Evolutionary conservation across 1,139 yeast species (phyloP).

Genomic region (Scheffersomyces lignicola): DNA sequence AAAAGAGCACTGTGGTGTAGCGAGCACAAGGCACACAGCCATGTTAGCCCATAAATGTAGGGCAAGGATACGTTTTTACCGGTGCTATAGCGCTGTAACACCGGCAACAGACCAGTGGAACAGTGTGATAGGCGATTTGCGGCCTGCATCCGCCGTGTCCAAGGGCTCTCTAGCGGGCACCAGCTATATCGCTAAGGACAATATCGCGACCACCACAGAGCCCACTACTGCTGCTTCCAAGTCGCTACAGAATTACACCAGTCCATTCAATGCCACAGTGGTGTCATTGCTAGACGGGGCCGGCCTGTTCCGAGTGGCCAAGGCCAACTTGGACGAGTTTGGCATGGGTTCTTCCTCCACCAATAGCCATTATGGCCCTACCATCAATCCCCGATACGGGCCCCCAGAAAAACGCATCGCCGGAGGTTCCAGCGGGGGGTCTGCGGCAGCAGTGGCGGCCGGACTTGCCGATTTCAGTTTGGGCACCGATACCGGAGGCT

Average conservation of each 20-base stretch:
- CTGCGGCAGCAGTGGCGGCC: constrained; percentile 88
- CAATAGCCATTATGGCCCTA: constrained; percentile 62
- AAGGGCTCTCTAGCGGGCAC: constrained; percentile 15
- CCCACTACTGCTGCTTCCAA: constrained; percentile 79
- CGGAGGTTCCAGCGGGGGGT: constrained; percentile 97
- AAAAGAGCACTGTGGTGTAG: too few species aligned
- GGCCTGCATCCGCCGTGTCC: too few species aligned
- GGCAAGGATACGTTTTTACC: too few species aligned
- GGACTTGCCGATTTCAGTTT: constrained; percentile 63
- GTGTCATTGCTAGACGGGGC: constrained; percentile 49
- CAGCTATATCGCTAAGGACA: constrained; percentile 57
- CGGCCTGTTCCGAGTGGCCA: constrained; percentile 66
- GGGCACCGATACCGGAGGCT: constrained; percentile 98
- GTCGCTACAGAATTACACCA: constrained; percentile 54
- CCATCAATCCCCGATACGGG: constrained; percentile 61
- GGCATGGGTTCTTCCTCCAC: constrained; percentile 88
- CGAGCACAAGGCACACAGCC: too few species aligned
- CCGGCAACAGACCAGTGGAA: constrained; percentile 11
- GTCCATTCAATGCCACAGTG: constrained; percentile 86
- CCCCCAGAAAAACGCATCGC: constrained; percentile 46
- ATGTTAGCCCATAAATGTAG: too few species aligned
- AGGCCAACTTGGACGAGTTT: constrained; percentile 94
- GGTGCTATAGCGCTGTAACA: not conserved
- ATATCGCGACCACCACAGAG: constrained; percentile 62
- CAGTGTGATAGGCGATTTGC: constrained; percentile 10